These are phyloP conservation scores for Gloeostereum incarnatum DNA, from an alignment of 768 basidiomycete species.

Conservation along the genomic window DNA sequence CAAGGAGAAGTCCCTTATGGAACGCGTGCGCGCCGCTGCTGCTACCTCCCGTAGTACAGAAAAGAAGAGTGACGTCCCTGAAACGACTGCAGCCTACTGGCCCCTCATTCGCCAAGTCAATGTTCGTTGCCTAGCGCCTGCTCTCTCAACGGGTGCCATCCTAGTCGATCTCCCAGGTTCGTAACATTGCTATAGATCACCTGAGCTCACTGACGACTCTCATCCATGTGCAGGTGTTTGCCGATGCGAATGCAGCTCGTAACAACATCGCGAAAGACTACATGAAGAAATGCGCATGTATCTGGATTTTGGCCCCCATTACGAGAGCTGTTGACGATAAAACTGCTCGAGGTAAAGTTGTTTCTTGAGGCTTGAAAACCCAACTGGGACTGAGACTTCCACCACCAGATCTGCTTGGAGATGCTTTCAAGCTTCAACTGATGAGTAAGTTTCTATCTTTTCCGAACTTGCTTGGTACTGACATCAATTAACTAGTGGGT, in stretches of 20 bases:
- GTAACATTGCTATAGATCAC: background rate
- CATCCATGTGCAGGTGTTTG: slow-evolving; percentile 28
- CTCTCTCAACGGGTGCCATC: slow-evolving; percentile 49
- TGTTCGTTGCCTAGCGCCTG: slow-evolving; percentile 41
- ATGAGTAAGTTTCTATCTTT: slow-evolving; percentile 34
- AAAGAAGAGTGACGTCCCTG: slow-evolving; percentile 10
- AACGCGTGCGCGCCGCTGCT: slow-evolving; percentile 17
- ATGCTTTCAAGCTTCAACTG: slow-evolving; percentile 54
- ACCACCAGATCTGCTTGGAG: slow-evolving; percentile 44
- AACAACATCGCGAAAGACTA: slow-evolving; percentile 56
- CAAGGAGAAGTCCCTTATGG: slow-evolving; percentile 26
- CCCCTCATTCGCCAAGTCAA: slow-evolving; percentile 55
- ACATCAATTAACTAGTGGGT: slow-evolving; percentile 28
- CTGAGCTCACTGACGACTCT: background rate
- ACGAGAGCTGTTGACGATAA: slow-evolving; percentile 55
- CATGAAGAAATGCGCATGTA: slow-evolving; percentile 56
- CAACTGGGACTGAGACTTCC: background rate
- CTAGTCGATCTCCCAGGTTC: slow-evolving; percentile 59
- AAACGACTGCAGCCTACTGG: slow-evolving; percentile 38
- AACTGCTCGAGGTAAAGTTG: slow-evolving; percentile 39
- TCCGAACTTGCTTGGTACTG: slow-evolving; percentile 1
- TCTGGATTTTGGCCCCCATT: slow-evolving; percentile 63
- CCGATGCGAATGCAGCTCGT: slow-evolving; percentile 56
- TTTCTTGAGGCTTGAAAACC: background rate
- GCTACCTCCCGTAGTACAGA: slow-evolving; percentile 13